Evolutionary conservation across 306 rosid species (phyloP), one percentile per base, ranked within the genome.

Genomic region (Inga leiocalycina): DNA sequence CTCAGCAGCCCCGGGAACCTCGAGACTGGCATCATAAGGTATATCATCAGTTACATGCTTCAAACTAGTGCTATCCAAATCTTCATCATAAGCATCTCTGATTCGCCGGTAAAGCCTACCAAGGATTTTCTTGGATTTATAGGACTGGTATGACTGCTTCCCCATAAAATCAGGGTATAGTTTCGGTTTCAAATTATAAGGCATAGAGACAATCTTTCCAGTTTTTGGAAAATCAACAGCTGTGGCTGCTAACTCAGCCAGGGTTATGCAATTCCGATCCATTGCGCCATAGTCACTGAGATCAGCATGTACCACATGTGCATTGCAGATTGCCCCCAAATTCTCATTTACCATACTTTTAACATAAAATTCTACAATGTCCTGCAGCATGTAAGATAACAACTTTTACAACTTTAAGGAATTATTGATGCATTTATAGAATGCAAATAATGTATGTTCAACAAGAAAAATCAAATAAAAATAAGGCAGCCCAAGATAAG

Each of bases 271-370:
- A 10, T 86, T 88, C 84, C 84, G 87, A 81, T 92, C 96, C 88
- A 91, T 22, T 4, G 99, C 96, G 73, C 98, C 99, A 54, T 67
- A 6, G 19, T 86, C 88, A 69, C 97, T 93, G 67, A 27, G 49
- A 88, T 95, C 99, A 78, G 97, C 98, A 86, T 93, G 98, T 68
- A 95, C 99, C 88, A 93, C 99, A 89, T 93, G 99, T 3, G 97
- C 95, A 86, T 92, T 91, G 90, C 99, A 93, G 79, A 93, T 93
- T 56, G 91, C 34, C 76, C 98, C 98, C 74, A 95, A 84, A 73
- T 78, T 79, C 87, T 95, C 99, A 72, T 87, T 93, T 49, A 84
- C 91, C 93, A 93, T 92, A 86, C 93, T 92, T 89, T 6, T 91
- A 35, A 75, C 91, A 81, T 88, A 93, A 84, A 95, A 95, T 0